Base-by-base conservation (phyloP, 2,329 filamentous ascomycete species). In the Pseudocercospora musae region DNA sequence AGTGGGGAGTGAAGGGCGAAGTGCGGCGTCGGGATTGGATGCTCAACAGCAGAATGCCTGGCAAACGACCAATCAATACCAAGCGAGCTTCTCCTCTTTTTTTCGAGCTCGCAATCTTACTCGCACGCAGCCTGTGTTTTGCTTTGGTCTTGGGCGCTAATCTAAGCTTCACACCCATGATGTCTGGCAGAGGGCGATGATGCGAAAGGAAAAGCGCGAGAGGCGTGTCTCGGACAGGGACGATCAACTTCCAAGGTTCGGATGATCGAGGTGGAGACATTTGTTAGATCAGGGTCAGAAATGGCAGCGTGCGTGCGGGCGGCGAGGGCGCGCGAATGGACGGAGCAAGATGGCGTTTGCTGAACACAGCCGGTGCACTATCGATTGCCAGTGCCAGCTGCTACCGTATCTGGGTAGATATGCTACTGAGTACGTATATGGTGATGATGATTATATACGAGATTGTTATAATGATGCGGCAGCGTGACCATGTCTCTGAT, bases 81-180 rank as follows among this genome's bases (percentile, higher is more conserved):
- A 25, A 42, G 49, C 31, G 29, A 42, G 23, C 49, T 52, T 25
- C 33, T 37, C 33, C 50, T 44, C 53, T 63, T 57, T 44, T n/a
- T 56, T 52, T 44, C 57, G 29, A 56, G 13, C 50, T 59, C 57
- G 55, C 61, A 31, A 52, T 59, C 57, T 63, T 59, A 63, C 57
- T 63, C 57, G 61, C 56, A 57, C 57, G 52, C 44, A 25, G 33
- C 29, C 52, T 13, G 46, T 7, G 31, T 52, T 58, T 57, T 60
- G 44, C 60, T 50, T 60, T 54, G 29, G 44, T 46, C 55, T n/a
- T 44, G 40, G 58, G 63, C 60, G 60, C 60, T 65, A 25, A 25
- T 25, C n/a, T n/a, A 61, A 63, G 62, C 62, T 60, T 64, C 56
- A 54, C n/a, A n/a, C n/a, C n/a, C n/a, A n/a, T n/a, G 55, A 44